Evolutionary conservation across 768 basidiomycete genomes (phyloP), one percentile per base, ranked within the genome.

Genomic region (Asterophora parasitica): DNA sequence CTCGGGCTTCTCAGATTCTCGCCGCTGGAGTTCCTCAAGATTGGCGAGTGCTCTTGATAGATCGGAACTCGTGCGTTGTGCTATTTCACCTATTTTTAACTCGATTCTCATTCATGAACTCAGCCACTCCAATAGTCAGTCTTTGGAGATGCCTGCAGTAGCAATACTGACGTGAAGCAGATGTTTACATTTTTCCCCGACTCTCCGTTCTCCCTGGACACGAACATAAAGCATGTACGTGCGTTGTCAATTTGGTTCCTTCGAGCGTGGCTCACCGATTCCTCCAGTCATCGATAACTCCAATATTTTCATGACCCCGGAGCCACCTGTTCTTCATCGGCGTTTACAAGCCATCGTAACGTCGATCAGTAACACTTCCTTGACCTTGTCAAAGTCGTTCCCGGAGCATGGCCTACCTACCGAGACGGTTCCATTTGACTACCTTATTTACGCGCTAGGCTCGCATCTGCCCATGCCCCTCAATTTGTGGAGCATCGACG

Each of bases 181-280:
- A 79, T 53, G 70, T 82, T 1, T 85, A 83, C 59, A 75, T 78
- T 26, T 69, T 83, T 33, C 77, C 81, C 4, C 68, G 82, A 44
- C 73, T 76, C 42, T 74, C 79, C n/a, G 75, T 82, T 16, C 69
- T 83, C 4, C 70, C 79, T 35, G 75, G 77, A 15, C 77, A 82
- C 54, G 81, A 81, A 62, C 77, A 83, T 63, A 84, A 83, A 68
- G 80, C 80, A 17, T 84, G 77, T 79, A 46, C 51, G 75, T 63
- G 23, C 23, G 6, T 23, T 6, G 3, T 23, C 6, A 23, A 23
- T 6, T 23, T 23, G 23, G 3, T 23, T 23, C 23, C 23, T 23
- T n/a, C n/a, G n/a, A n/a, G n/a, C n/a, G n/a, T n/a, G 16, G 23
- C 8, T 4, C 27, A 16, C 40, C 34, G 10, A 31, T 8, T 17